Evolutionary conservation across 441 rosid genomes (phyloP), one percentile per base, ranked within the genome.

Genomic region (Erodium trifolium): DNA sequence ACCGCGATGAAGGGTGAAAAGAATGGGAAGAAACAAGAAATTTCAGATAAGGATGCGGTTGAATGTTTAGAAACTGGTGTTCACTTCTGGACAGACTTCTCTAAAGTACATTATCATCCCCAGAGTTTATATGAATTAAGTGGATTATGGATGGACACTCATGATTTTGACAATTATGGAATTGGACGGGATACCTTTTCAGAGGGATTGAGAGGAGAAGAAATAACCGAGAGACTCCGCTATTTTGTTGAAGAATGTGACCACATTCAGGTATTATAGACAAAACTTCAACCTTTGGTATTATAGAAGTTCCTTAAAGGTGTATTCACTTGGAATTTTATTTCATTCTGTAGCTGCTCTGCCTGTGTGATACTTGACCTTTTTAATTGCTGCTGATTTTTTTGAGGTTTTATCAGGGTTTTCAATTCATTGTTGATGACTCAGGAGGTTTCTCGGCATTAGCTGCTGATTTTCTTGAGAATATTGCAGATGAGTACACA

Each of bases 171-270:
- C 81, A 89, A 84, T 80, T 89, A 89, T 71, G 96, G 97, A 70
- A 78, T 73, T 59, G 98, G 98, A 68, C 87, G 74, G 71, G 97
- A 93, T 45, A 86, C 84, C 13, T 83, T 84, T 75, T 75, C 88
- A 23, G 82, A 72, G 63, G 80, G 85, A 76, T 82, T 78, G 70
- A 81, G 80, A 1, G 90, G 91, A 62, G 98, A 91, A 68, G 97
- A 91, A 71, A 83, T 91, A 70, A 78, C 78, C 55, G 93, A 93
- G 72, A 86, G 90, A 70, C 90, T 93, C 72, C 90, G 96, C 0
- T 89, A 83, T 78, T 93, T 91, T 39, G 83, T 84, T 1, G 98
- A 93, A 83, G 98, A 87, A 17, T 89, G 97, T 83, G 98, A 93
- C 80, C 91, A 86, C 79, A 78, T 89, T 60, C 97, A 93, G 96